Base-by-base conservation (phyloP, 1,139 yeast species). In the Magnusiomyces magnusii region DNA sequence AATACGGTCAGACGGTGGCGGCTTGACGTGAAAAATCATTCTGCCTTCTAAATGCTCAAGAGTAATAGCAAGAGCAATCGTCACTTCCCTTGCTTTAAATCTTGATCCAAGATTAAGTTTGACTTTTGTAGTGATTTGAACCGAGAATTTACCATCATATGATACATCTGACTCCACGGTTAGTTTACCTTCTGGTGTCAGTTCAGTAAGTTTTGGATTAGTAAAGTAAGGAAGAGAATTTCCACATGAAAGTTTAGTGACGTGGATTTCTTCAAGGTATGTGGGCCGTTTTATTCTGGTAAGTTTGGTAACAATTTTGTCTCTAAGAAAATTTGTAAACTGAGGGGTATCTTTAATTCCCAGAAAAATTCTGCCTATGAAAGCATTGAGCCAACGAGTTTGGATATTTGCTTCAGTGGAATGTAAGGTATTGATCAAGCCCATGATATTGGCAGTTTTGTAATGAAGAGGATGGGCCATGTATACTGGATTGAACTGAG, bases 381-480 rank as follows among this genome's bases (percentile, higher is more conserved):
- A 65, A 0, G 96, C 97, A 72, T 93, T 93, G 36, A 93, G 72
- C 99, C 98, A 93, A 68, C 89, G 83, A 0, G 95, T 84, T 49
- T 88, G 87, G 36, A 88, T 72, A 67, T 90, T 95, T 1, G 91
- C 91, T 66, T 88, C 95, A 0, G 92, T 82, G 1, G 95, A 84
- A 67, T 90, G 87, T 53, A 90, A 71, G 0, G 87, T 81, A 67
- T 87, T 92, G 57, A 90, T 87, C 64, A 91, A 74, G 58, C 81
- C 82, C 62, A 88, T 78, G 78, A 87, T 83, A 67, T 90, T 88
- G 5, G 79, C 75, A 0, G 95, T 87, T 54, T 81, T 79, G 68
- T 84, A 85, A 67, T 87, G 90, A 41, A 87, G 75, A 0, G 97
- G 83, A 60, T 80, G 80, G 0, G 98, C 97, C 72, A 82, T 78